Evolutionary conservation across 2,329 filamentous ascomycete genomes (phyloP), one percentile per base, ranked within the genome.

Genomic region (Dactylellina sp.): DNA sequence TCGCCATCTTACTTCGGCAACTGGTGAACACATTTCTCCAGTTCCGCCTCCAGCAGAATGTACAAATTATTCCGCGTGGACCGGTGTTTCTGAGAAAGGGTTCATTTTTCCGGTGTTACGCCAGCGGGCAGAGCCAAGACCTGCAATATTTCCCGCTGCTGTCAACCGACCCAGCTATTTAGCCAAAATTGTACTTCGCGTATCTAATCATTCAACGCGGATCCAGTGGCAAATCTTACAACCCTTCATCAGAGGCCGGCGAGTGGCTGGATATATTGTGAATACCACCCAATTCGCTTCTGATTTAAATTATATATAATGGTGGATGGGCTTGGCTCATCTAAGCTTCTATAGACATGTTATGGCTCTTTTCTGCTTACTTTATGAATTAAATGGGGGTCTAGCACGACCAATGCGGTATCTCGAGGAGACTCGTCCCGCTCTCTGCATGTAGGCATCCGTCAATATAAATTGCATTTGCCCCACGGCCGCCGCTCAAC

Each of bases 1-100:
- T 52, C 35, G 47, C 44, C 20, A 7, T 25, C 35, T 63, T 50
- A 63, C 59, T 35, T 63, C 46, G 59, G 59, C 59, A 46, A 35
- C 59, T 28, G 46, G 59, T 44, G 47, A 42, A 22, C 49, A 32
- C 46, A 44, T 63, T 63, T 52, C 16, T 32, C 47, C 59, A 24
- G 47, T 24, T 63, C 42, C 14, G 25, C 25, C 12, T 11, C 40
- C 42, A 24, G 22, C n/a, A 20, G 28, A 46, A 35, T 47, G 12
- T 9, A 25, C 18, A 49, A 32, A 12, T 59, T 61, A 50, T 37
- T 22, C 40, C 24, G 7, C 3, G 42, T 46, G 42, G 18, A 61
- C 9, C 1, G 9, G 5, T 12, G 14, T 14, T 40, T 40, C 37
- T 40, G 37, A 40, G 37, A 7, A 35, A 3, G 37, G 55, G 55